Evolutionary conservation across 139 green algal species (phyloP).

Genomic region (Chlorella vulgaris): DNA sequence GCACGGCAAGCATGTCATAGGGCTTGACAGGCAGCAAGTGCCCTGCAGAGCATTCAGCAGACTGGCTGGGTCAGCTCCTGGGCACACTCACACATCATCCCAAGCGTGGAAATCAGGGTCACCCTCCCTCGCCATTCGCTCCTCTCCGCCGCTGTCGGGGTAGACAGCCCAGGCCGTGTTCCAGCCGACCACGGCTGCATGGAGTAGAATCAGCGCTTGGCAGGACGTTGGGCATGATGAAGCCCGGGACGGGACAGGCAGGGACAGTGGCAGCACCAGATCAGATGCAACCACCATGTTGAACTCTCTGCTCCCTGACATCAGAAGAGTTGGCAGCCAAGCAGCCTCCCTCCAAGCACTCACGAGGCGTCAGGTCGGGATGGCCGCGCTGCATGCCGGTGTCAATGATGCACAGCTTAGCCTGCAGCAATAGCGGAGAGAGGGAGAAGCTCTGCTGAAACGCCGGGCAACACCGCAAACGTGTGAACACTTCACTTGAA

Average conservation of each 20-base stretch:
- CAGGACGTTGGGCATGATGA: too few species aligned
- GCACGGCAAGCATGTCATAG: too few species aligned
- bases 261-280: too few species aligned
- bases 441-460: background rate
- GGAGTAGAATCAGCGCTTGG: too few species aligned
- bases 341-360: background rate
- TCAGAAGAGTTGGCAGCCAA: background rate
- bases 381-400: conserved; percentile 67
- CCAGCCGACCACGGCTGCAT: conserved; percentile 2
- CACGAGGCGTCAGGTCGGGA: conserved; percentile 54
- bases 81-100: conserved; percentile 5
- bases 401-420: conserved; percentile 73
- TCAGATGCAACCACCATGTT: too few species aligned
- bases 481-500: too few species aligned
- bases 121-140: background rate
- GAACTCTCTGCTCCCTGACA: too few species aligned
- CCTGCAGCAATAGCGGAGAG: conserved; percentile 4
- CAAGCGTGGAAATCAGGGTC: background rate
- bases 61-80: too few species aligned
- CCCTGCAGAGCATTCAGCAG: background rate
- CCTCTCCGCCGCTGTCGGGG: background rate
- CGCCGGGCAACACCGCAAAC: background rate
- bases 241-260: too few species aligned
- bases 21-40: too few species aligned
- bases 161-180: background rate